Base-by-base conservation (phyloP, 2,329 filamentous ascomycete species). In the Dothistroma pini region DNA sequence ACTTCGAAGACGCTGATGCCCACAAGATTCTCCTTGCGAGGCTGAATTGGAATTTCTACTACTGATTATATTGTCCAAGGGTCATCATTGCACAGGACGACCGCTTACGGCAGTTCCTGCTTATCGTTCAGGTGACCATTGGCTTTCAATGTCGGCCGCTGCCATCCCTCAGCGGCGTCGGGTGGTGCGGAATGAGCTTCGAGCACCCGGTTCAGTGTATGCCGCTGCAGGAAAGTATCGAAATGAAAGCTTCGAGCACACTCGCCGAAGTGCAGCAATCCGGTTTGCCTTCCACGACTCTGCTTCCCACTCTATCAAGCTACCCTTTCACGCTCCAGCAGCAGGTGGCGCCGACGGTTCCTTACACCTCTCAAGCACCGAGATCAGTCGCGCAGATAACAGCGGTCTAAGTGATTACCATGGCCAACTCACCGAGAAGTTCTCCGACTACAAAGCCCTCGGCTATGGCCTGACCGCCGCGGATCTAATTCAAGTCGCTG, bases 401-500 rank as follows among this genome's bases (percentile, higher is more conserved):
- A 72, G 69, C n/a, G 82, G 81, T 0, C 74, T 85, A 4, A 69
- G 76, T 58, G 71, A 68, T 8, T 79, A 81, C 47, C 76, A 76
- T 6, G 62, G 60, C 2, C 69, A 76, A 25, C 75, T 81, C 66
- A 77, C 76, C 56, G 61, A 67, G 21, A 74, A 77, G 59, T 80
- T 77, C 61, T 71, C 74, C 16, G 11, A 51, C 10, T 68, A 66
- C 57, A 59, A 64, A 53, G 25, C 49, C 11, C 21, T 48, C 11
- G 58, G 58, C 19, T 64, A 67, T 29, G 47, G 38, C 44, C 75
- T 83, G n/a, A 74, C 76, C 34, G 80, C 81, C 64, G 83, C 83
- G 19, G 83, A 86, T 69, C 72, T 85, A 21, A 80, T 83, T 47
- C 81, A 84, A 68, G 79, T 83, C 54, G 80, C 77, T 2, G 77